These are phyloP conservation scores for Nemania abortiva DNA, from an alignment of 2,329 filamentous ascomycete species.

Conservation along the genomic window DNA sequence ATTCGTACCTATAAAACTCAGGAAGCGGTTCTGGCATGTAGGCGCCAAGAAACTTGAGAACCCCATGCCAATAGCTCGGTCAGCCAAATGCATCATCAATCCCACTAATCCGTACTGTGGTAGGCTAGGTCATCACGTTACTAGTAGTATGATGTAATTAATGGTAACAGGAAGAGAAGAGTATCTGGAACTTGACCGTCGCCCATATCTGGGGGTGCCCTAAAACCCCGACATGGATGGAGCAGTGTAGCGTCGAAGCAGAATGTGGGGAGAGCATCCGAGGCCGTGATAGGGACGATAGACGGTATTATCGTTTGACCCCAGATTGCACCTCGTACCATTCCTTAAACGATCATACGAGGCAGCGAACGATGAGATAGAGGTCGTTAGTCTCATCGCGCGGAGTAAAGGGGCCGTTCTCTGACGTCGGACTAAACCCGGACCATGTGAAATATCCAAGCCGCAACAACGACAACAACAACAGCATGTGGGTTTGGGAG, in stretches of 20 bases:
- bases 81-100: neutral
- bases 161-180: neutral
- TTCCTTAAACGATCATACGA: slow-evolving; percentile 38
- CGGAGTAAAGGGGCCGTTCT: slow-evolving; percentile 15
- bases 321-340: slow-evolving; percentile 44
- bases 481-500: slow-evolving; percentile 1
- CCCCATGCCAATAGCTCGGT: neutral
- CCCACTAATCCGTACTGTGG: neutral
- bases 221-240: slow-evolving; percentile 16
- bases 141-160: slow-evolving; percentile 7
- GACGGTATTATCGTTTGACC: slow-evolving; percentile 42
- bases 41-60: neutral
- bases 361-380: slow-evolving; percentile 30
- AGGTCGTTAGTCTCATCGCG: slow-evolving; percentile 12
- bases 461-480: too few relatives aligned
- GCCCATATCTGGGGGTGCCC: slow-evolving; percentile 21
- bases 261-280: slow-evolving; percentile 47
- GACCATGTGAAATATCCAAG: slow-evolving; percentile 2
- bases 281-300: slow-evolving; percentile 42
- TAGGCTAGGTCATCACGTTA: neutral
- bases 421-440: slow-evolving; percentile 7
- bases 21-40: neutral
- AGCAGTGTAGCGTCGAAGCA: slow-evolving; percentile 31
- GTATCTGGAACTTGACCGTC: slow-evolving; percentile 11
- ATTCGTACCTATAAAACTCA: neutral